Conservation (phyloP, 2,329 filamentous ascomycete species). For the Nigrospora osmanthi region DNA sequence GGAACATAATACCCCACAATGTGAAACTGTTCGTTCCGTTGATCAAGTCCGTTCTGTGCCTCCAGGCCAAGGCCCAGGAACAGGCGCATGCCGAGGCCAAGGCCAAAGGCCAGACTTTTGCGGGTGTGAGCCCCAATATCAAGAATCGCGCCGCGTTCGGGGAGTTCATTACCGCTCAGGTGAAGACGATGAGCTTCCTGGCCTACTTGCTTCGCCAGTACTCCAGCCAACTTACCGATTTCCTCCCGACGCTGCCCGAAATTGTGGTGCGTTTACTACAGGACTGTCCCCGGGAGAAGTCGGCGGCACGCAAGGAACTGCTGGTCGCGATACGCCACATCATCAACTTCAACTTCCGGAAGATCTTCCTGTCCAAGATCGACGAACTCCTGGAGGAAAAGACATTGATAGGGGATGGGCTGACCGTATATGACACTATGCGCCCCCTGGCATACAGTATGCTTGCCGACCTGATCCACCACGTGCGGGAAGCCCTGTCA, state of each 20-base stretch:
- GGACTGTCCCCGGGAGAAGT: conserved; percentile 92
- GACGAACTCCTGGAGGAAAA: conserved; percentile 91
- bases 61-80: conserved; percentile 89
- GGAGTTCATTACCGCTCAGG: conserved; percentile 95
- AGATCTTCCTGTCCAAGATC: conserved; percentile 90
- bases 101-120: conserved; percentile 74
- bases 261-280: conserved; percentile 87
- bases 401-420: conserved; percentile 87
- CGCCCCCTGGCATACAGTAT: conserved; percentile 94
- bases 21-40: conserved; percentile 88
- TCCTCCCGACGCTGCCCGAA: conserved; percentile 74
- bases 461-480: conserved; percentile 95
- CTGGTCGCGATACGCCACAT: conserved; percentile 96
- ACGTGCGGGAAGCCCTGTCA: conserved; percentile 81
- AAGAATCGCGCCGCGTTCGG: conserved; percentile 91
- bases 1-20: conserved; percentile 69
- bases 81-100: conserved; percentile 83
- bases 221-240: conserved; percentile 78
- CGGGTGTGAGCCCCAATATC: conserved; percentile 87
- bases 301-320: conserved; percentile 85
- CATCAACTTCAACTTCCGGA: conserved; percentile 97
- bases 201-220: conserved; percentile 89
- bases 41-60: conserved; percentile 81
- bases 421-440: conserved; percentile 97
- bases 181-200: conserved; percentile 98